A percentile compares a stretch with the other conserved stretches of the same genome.
These are phyloP conservation scores for Scleromitrula shiraiana DNA, from an alignment of 2,329 filamentous ascomycete species.

Conservation along the genomic window DNA sequence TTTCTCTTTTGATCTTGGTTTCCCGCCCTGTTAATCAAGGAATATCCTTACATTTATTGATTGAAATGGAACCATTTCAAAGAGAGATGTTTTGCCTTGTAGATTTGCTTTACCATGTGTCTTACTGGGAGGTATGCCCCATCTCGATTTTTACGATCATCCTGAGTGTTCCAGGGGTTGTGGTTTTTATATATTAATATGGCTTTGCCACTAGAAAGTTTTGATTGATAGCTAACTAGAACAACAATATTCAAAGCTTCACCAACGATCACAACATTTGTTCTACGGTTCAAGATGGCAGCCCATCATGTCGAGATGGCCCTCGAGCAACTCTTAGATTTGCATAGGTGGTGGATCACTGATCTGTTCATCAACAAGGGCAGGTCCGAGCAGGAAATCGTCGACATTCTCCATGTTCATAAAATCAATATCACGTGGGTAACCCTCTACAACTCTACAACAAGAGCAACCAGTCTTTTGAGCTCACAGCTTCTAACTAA, in stretches of 20 bases:
- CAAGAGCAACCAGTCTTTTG: too few species aligned
- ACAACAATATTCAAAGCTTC: neutral
- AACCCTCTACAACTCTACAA: neutral
- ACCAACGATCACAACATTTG: neutral
- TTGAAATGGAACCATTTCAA: conserved; percentile 1
- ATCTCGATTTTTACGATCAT: conserved; percentile 2
- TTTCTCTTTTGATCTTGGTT: conserved; percentile 1
- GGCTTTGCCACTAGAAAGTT: neutral
- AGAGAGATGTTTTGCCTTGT: conserved; percentile 7
- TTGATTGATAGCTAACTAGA: neutral
- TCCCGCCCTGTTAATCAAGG: conserved; percentile 1
- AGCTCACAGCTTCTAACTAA: neutral
- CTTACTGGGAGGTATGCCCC: conserved; percentile 6
- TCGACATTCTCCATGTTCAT: conserved; percentile 7
- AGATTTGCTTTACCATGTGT: conserved; percentile 5
- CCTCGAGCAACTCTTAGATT: conserved; percentile 5
- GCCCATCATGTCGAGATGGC: conserved; percentile 7
- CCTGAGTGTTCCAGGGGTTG: neutral
- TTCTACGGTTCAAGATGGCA: conserved; percentile 1
- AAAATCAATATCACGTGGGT: conserved; percentile 6
- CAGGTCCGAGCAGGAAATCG: conserved; percentile 10
- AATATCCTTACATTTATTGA: neutral
- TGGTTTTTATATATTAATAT: conserved; percentile 4
- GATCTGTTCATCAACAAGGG: conserved; percentile 4
- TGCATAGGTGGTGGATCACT: conserved; percentile 11